Evolutionary conservation across 1,139 yeast species (phyloP), one percentile per base, ranked within the genome.

Genomic region (Pneumocystis wakefieldiae): DNA sequence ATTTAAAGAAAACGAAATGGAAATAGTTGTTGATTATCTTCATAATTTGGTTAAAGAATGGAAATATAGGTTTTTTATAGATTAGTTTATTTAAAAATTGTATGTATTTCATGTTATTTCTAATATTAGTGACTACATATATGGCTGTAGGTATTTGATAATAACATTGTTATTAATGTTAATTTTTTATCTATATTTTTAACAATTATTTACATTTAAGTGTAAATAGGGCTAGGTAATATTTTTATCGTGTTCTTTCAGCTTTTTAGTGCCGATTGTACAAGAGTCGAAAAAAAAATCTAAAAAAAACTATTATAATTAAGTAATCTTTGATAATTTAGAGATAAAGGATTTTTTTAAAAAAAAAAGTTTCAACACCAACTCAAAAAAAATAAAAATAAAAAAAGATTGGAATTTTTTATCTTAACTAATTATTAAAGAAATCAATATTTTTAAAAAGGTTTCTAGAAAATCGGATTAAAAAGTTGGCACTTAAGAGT

Each of bases 11-110:
- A 29, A 67, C 14, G 73, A 71, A 58, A 62, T 70, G 24, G 69
- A 70, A 64, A 66, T 64, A 53, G 64, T 39, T 3, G 61, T 87
- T 0, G 90, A 86, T 69, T 60, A 59, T 38, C 53, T 62, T 28
- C 38, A 48, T n/a, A 19, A 35, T n/a, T 36, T 63, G 28, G 38
- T 41, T 15, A 35, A 62, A 28, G 32, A 41, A 38, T 63, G 65
- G 65, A 15, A 48, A 48, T 32, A 48, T 48, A 48, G 8, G 7
- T 24, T 48, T 48, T 48, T 15, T 48, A 24, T 48, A 24, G 19
- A 48, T 48, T 48, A 41, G 6, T 6, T 24, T 24, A 48, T 48
- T 48, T 24, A 48, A 10, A 24, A 24, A 48, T 10, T 19, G 24
- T 8, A 10, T 48, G 24, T 48, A 48, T 48, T 48, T 48, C 19